Base-by-base conservation (phyloP, 2,329 filamentous ascomycete genomes). In the Hypoxylon sp. region DNA sequence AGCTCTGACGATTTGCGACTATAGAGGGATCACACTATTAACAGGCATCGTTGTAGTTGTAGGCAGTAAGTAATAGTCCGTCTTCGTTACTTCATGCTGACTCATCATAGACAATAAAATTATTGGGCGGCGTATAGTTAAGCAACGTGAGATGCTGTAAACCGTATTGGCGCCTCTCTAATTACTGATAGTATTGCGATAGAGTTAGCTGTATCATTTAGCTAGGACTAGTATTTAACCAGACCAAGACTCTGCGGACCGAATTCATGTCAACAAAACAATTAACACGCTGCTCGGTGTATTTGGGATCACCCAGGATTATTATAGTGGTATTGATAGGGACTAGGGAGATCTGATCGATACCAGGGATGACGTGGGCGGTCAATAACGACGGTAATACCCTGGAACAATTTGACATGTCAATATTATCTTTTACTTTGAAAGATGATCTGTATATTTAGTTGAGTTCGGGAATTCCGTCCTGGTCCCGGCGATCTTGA, bases 401-500 rank as follows among this genome's bases (percentile, higher is more conserved):
- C 55, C 33, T 62, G 54, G 58, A 22, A 37, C 54, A 64, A 51
- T 17, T 44, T 44, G 44, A 63, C 22, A 54, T 62, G 24, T 47
- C 33, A 50, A 63, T 48, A 58, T 60, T n/a, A 37, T 46, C 31
- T 39, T 33, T 24, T 19, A 64, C 37, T 46, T 42, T 54, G 55
- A 60, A 47, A 66, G 48, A 57, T 54, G 5, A 53, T 44, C 37
- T 22, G 35, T 65, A 6, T 48, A 53, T 61, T 48, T 3, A 67
- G 46, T 47, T 51, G 33, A 67, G 50, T 44, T 51, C 68, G 68
- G 65, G 50, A 68, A 50, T 68, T 57, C 68, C 68, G 58, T 55
- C 65, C 35, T 57, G 63, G 56, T 63, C n/a, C 66, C 63, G 67
- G 53, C 47, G 17, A 44, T 44, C 37, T 55, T 54, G 22, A 48